phyloP scores from a whole-genome alignment of 129 eudicot species.

The Arctium minus region DNA sequence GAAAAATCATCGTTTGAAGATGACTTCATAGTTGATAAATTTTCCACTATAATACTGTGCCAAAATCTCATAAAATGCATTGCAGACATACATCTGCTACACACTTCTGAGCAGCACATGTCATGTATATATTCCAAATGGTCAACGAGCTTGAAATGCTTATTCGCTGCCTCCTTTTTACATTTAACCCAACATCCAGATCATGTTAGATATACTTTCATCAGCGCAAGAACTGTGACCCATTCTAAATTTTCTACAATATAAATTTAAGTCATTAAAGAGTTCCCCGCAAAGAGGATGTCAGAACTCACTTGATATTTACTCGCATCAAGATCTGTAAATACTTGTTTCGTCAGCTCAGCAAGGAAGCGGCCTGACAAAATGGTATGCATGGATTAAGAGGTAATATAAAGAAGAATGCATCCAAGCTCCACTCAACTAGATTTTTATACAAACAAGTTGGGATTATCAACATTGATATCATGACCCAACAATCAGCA shows the following conservation, averaged over 20 bases:
- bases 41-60: background rate
- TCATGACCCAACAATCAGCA: background rate
- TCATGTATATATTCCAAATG: background rate
- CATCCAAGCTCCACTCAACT: background rate
- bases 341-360: constrained; percentile 96
- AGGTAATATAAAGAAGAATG: background rate
- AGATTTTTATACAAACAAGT: background rate
- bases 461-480: background rate
- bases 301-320: constrained; percentile 81
- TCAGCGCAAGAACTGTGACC: background rate
- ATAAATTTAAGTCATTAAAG: background rate
- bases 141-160: background rate
- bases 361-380: constrained; percentile 91
- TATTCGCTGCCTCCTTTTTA: background rate
- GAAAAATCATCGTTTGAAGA: background rate
- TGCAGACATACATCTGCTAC: background rate
- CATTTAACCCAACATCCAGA: background rate
- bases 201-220: background rate
- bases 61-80: background rate
- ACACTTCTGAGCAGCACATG: too few species aligned
- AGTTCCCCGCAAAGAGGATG: background rate
- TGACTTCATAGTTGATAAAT: background rate
- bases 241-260: background rate
- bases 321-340: constrained; percentile 83
- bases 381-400: background rate